Evolutionary conservation across 2,329 filamentous ascomycete genomes (phyloP).

Genomic region (Coniochaeta ligniaria): DNA sequence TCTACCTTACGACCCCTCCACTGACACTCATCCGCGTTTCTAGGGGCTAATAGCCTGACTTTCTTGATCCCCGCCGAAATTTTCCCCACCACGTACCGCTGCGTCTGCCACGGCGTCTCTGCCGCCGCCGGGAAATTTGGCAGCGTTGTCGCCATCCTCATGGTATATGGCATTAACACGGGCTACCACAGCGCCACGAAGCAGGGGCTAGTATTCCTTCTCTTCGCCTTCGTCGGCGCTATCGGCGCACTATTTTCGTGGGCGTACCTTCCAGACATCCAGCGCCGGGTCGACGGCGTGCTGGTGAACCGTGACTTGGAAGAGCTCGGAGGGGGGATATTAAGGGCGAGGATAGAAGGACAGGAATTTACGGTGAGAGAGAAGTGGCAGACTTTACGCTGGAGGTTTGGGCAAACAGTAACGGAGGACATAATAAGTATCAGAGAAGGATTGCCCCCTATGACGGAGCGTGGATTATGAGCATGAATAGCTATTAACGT

Average conservation of each 20-base stretch:
- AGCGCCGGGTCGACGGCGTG: conserved; percentile 28
- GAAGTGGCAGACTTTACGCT: too few species aligned
- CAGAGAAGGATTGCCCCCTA: too few species aligned
- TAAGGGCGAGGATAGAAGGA: conserved; percentile 34
- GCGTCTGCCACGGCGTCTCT: conserved; percentile 54
- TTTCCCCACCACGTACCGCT: conserved; percentile 57
- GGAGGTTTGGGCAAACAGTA: too few species aligned
- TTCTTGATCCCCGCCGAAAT: conserved; percentile 59
- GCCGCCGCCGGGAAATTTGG: conserved; percentile 54
- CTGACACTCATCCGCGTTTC: too few species aligned
- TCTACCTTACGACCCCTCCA: too few species aligned
- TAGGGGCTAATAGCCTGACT: conserved; percentile 55
- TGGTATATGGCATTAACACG: conserved; percentile 43
- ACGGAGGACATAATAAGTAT: too few species aligned
- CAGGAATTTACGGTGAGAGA: conserved; percentile 35
- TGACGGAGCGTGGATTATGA: too few species aligned
- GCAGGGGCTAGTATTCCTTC: conserved; percentile 42
- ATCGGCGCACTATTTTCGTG: conserved; percentile 42
- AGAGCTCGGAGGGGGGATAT: conserved; percentile 40
- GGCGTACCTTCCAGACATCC: conserved; percentile 42
- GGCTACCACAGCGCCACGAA: conserved; percentile 31
- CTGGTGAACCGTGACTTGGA: conserved; percentile 41
- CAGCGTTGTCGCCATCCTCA: conserved; percentile 42
- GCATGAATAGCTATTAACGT: too few species aligned
- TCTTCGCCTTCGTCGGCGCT: conserved; percentile 42